phyloP scores from a whole-genome alignment of 805 yeast genomes.

The Suhomyces canberraensis region DNA sequence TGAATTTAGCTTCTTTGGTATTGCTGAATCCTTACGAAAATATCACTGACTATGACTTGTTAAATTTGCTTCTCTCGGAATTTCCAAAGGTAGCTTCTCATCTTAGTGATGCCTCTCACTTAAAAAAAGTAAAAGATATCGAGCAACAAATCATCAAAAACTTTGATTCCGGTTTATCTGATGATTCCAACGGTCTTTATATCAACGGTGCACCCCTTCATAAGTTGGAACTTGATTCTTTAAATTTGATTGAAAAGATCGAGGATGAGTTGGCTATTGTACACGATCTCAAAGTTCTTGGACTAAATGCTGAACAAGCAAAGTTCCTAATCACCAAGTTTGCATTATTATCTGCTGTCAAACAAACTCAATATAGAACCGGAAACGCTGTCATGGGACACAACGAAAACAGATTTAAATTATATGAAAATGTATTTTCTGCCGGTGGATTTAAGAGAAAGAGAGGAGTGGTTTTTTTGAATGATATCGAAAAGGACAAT shows the following conservation, averaged over 20 bases:
- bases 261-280: conserved; percentile 23
- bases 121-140: conserved; percentile 17
- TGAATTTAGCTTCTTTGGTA: conserved; percentile 42
- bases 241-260: conserved; percentile 41
- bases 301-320: conserved; percentile 31
- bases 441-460: conserved; percentile 10
- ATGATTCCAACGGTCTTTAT: conserved; percentile 50
- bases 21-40: conserved; percentile 15
- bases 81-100: conserved; percentile 53
- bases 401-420: conserved; percentile 33
- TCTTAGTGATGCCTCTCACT: conserved; percentile 21
- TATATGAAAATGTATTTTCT: conserved; percentile 25
- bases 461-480: conserved; percentile 62
- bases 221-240: conserved; percentile 41
- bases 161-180: conserved; percentile 36
- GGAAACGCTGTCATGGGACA: conserved; percentile 31
- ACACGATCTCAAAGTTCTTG: conserved; percentile 22
- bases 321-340: conserved; percentile 33
- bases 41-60: conserved; percentile 27
- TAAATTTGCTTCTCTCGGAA: conserved; percentile 42
- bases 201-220: conserved; percentile 67
- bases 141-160: conserved; percentile 25
- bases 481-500: conserved; percentile 67
- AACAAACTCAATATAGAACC: conserved; percentile 30
- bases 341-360: conserved; percentile 40